These are phyloP conservation scores for Corymbia citriodora DNA, from an alignment of 441 rosid species.

Conservation along the genomic window DNA sequence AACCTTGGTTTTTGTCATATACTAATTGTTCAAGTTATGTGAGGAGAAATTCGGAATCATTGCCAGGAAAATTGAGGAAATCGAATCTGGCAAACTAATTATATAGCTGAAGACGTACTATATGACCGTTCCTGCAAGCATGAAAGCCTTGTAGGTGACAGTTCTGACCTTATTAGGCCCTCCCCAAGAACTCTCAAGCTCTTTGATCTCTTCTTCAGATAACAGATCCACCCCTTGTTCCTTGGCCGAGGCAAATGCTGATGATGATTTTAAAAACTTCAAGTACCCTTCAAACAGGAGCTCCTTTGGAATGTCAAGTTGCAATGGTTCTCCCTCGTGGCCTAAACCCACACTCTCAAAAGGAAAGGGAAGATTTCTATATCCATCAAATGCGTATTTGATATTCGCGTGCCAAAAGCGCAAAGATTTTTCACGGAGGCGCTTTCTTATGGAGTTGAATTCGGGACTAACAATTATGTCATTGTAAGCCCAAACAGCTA, in stretches of 20 bases:
- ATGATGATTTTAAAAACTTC: constrained; percentile 38
- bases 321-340: constrained; percentile 45
- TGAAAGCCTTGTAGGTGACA: constrained; percentile 37
- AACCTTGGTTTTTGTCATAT: no score
- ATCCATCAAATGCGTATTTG: constrained; percentile 20
- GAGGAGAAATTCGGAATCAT: neutral
- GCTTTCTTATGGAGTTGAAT: constrained; percentile 32
- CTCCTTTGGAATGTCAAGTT: constrained; percentile 33
- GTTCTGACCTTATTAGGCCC: constrained; percentile 36
- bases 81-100: neutral
- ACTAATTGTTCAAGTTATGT: no score
- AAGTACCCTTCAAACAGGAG: constrained; percentile 40
- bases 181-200: constrained; percentile 57
- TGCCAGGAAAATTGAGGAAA: neutral
- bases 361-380: constrained; percentile 51
- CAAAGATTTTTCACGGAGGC: constrained; percentile 28
- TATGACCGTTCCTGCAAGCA: constrained; percentile 49
- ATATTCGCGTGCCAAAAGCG: constrained; percentile 31
- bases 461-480: constrained; percentile 29
- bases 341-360: constrained; percentile 52
- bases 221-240: constrained; percentile 54
- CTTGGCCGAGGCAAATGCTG: constrained; percentile 40
- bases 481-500: constrained; percentile 66
- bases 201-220: constrained; percentile 31
- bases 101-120: neutral